A percentile compares a stretch with the other conserved stretches of the same genome.
Conservation (phyloP, 2,329 filamentous ascomycete genomes). For the Aspergillus alliaceus region DNA sequence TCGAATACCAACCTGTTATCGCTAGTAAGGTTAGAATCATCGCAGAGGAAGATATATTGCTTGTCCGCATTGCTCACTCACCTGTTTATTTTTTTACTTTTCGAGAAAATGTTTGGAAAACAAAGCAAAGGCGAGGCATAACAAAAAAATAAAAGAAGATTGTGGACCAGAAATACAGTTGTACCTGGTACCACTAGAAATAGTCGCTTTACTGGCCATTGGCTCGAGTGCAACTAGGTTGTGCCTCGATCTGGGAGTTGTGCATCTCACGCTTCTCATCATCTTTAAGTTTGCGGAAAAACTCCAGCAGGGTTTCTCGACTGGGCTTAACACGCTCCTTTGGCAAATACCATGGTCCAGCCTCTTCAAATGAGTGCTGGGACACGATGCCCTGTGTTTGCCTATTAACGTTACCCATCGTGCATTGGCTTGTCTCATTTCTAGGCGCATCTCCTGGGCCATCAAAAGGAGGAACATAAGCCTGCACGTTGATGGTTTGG, state of each 20-base stretch:
- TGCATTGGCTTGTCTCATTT: neutral
- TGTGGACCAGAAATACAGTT: no score
- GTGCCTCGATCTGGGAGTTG: neutral
- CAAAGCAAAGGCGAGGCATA: neutral
- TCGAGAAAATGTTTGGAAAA: neutral
- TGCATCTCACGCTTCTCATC: constrained; percentile 24
- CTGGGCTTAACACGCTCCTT: neutral
- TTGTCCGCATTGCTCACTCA: neutral
- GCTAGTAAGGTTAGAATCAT: neutral
- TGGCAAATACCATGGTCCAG: neutral
- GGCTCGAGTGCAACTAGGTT: neutral
- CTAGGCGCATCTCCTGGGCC: constrained; percentile 23
- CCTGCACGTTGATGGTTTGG: constrained; percentile 32
- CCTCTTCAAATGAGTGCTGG: neutral
- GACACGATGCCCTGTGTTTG: neutral
- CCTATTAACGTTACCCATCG: neutral
- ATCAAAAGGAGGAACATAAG: constrained; percentile 30
- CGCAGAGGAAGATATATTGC: no score
- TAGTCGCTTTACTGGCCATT: neutral
- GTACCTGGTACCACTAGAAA: neutral
- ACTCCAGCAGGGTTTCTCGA: constrained; percentile 20
- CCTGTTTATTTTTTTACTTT: neutral
- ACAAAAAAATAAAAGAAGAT: neutral
- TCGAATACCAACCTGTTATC: neutral
- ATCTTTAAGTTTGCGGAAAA: constrained; percentile 23